Base-by-base conservation (phyloP, 2,329 filamentous ascomycete genomes). In the Ophidiomyces ophidiicola region DNA sequence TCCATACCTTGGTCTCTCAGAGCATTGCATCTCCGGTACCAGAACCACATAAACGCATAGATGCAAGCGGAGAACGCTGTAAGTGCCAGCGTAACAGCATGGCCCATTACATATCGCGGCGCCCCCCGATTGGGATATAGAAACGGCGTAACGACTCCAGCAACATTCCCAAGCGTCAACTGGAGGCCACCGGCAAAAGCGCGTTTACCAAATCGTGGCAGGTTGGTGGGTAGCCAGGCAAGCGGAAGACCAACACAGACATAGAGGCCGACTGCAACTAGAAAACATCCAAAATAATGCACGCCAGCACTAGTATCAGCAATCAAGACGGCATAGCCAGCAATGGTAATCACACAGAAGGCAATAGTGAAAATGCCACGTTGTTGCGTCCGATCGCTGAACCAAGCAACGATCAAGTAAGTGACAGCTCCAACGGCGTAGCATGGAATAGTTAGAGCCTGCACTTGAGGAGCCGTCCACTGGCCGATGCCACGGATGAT, bases 361-460 rank as follows among this genome's bases (percentile, higher is more conserved):
- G 73, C 53, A 20, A 80, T 69, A 17, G 70, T 70, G 46, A 80
- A 82, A 0, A 82, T 47, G 0, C 71, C 81, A 28, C 82, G 72
- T 41, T 64, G 69, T 58, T 84, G 80, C 45, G 70, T 65, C 39
- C 69, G 68, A 53, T 88, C 82, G 3, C 78, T 83, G 31, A 82
- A 58, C 50, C 70, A 72, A 0, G 81, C 81, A 2, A 75, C 66
- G 6, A 66, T 46, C 55, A 87, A 72, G 55, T 85, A 87, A 0
- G 71, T 72, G 4, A 78, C 66, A 0, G 81, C 81, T 3, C 82
- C 82, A 3, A 85, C 56, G 4, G 75, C 74, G 54, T 87, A 87
- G 57, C 80, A 84, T 0, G 82, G 82, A 32, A 88, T 80, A 0
- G 82, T 87, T 23, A 87, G 69, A 21, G 82, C 73, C 56, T 87